These are phyloP conservation scores for Senecio squalidus DNA, from an alignment of 140 eudicot species.

Conservation along the genomic window DNA sequence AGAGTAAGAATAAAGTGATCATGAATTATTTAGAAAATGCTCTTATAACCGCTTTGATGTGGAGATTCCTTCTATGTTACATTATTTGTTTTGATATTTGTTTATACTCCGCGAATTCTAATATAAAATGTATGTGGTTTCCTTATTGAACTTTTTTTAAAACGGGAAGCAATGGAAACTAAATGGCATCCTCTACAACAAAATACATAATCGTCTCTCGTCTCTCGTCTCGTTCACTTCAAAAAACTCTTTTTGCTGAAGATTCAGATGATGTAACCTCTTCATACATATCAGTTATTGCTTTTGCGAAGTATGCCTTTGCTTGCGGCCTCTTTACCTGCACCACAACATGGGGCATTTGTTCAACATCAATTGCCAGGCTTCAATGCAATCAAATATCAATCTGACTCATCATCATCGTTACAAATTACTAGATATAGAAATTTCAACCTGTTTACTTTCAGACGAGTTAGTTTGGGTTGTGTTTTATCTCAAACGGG, in stretches of 20 bases:
- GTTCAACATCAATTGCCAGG: neutral
- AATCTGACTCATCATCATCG: neutral
- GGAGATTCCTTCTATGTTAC: too few relatives aligned
- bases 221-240: neutral
- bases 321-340: constrained; percentile 79
- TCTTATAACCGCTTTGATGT: too few relatives aligned
- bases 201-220: neutral
- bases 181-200: neutral
- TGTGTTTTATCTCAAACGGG: neutral
- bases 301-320: constrained; percentile 58
- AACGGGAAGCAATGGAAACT: neutral
- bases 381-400: neutral
- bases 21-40: too few relatives aligned
- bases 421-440: neutral
- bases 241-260: constrained; percentile 28
- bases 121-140: neutral
- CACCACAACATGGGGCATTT: neutral
- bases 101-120: neutral
- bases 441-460: neutral
- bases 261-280: constrained; percentile 44
- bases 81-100: too few relatives aligned
- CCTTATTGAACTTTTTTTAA: neutral
- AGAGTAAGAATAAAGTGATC: too few relatives aligned
- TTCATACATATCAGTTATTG: constrained; percentile 52
- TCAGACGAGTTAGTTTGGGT: neutral